Evolutionary conservation across 371 early-diverging fungal species (phyloP).

Genomic region (Syncephalis plumigaleata): DNA sequence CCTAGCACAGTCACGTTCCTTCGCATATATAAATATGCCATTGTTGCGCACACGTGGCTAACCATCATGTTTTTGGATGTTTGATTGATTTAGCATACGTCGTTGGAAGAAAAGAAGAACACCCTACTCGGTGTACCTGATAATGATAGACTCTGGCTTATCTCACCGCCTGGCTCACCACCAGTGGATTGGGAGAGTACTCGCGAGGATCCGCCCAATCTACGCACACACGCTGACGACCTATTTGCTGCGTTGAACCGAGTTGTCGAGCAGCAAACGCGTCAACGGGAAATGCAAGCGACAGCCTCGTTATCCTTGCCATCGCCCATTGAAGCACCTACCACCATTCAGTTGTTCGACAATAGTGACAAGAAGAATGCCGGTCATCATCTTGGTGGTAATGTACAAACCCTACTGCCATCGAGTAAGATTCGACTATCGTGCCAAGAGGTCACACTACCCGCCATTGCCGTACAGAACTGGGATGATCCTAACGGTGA

Average conservation of each 20-base stretch:
- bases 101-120: conserved; percentile 22
- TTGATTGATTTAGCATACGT: conserved; percentile 22
- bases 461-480: conserved; percentile 6
- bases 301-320: no score
- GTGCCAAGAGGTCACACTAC: background rate
- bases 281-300: no score
- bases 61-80: background rate
- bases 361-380: no score
- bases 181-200: conserved; percentile 60
- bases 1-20: no score
- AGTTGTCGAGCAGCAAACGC: background rate
- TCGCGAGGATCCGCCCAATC: conserved; percentile 54
- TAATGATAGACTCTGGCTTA: conserved; percentile 48
- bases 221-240: conserved; percentile 42
- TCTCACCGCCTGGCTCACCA: conserved; percentile 74
- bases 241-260: conserved; percentile 31
- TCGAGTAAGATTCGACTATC: no score
- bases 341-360: no score
- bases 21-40: background rate
- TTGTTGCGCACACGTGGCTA: background rate
- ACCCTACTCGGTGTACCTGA: conserved; percentile 42
- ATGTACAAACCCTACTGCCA: no score
- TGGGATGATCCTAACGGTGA: conserved; percentile 5
- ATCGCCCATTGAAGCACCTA: no score
- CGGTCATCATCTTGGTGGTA: no score